Percentiles rank a stretch among this genome's conserved stretches.
phyloP scores from a whole-genome alignment of 164 flowering plant genomes.

The Aristolochia fimbriata region DNA sequence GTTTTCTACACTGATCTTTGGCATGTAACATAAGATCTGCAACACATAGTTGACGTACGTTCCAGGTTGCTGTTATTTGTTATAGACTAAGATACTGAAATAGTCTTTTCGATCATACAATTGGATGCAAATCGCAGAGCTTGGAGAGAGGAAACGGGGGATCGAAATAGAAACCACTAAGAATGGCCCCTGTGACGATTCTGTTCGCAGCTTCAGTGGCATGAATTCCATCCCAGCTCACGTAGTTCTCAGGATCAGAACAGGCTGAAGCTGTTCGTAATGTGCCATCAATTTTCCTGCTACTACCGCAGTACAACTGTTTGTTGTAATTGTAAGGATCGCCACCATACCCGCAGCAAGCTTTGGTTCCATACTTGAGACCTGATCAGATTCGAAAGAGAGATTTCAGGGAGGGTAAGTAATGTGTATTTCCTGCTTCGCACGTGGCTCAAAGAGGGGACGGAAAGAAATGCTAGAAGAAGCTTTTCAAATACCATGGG shows the following conservation, averaged over 20 bases:
- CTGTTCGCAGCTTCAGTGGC: slow-evolving; percentile 84
- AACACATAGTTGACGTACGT: too few species aligned
- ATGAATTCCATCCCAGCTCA: slow-evolving; percentile 96
- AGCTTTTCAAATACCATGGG: slow-evolving; percentile 34
- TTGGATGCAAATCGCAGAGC: slow-evolving; percentile 53
- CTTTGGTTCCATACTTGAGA: slow-evolving; percentile 48
- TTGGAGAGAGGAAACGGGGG: slow-evolving; percentile 50
- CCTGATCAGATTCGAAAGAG: slow-evolving; percentile 26
- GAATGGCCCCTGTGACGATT: slow-evolving; percentile 38
- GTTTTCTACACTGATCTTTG: too few species aligned
- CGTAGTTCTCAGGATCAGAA: slow-evolving; percentile 60
- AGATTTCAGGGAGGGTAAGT: background rate
- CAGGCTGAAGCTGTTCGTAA: slow-evolving; percentile 48
- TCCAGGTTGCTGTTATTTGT: too few species aligned
- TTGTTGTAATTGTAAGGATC: slow-evolving; percentile 56
- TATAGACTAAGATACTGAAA: too few species aligned
- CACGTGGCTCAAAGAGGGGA: background rate
- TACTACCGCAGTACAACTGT: slow-evolving; percentile 55
- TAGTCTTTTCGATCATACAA: slow-evolving; percentile 7
- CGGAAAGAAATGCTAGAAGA: background rate
- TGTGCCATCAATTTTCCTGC: slow-evolving; percentile 35
- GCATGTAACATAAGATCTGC: too few species aligned
- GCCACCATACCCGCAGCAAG: slow-evolving; percentile 86
- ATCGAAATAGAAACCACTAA: slow-evolving; percentile 52
- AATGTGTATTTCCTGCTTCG: background rate